These are phyloP conservation scores for Crassisporium funariophilum DNA, from an alignment of 768 basidiomycete species.

Conservation along the genomic window DNA sequence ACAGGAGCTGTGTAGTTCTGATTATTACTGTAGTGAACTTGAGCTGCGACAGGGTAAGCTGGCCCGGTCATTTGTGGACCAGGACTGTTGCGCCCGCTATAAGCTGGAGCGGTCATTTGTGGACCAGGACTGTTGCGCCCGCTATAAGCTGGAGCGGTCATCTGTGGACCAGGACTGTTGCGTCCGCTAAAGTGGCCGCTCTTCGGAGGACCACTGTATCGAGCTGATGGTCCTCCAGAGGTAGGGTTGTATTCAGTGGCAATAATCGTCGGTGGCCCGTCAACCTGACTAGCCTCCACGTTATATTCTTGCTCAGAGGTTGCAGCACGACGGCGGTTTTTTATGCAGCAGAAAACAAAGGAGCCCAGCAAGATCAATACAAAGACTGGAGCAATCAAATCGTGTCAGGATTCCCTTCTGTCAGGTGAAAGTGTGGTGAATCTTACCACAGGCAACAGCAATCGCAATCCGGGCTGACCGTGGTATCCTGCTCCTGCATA, in stretches of 20 bases:
- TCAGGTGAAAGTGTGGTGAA: background rate
- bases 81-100: too few relatives aligned
- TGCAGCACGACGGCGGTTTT: slow-evolving; percentile 20
- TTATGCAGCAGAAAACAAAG: slow-evolving; percentile 17
- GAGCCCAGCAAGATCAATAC: slow-evolving; percentile 19
- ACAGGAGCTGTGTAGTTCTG: slow-evolving; percentile 26
- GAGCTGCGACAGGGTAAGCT: slow-evolving; percentile 19
- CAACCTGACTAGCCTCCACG: slow-evolving; percentile 33
- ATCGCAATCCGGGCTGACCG: slow-evolving; percentile 23
- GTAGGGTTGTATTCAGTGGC: slow-evolving; percentile 28
- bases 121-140: too few relatives aligned
- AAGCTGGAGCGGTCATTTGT: slow-evolving; percentile 22
- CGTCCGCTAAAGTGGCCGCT: slow-evolving; percentile 10
- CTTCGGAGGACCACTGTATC: slow-evolving; percentile 19
- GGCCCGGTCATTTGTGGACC: slow-evolving; percentile 23
- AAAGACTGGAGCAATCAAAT: slow-evolving; percentile 12
- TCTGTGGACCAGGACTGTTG: slow-evolving; percentile 18
- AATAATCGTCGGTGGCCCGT: slow-evolving; percentile 30
- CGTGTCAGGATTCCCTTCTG: background rate
- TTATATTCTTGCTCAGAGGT: slow-evolving; percentile 23
- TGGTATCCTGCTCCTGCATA: slow-evolving; percentile 21
- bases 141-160: slow-evolving; percentile 23
- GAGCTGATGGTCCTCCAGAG: slow-evolving; percentile 25
- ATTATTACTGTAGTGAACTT: slow-evolving; percentile 14
- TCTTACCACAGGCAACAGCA: slow-evolving; percentile 21